Conservation (phyloP, 495 filamentous ascomycete species). For the Penicillium argentinense region DNA sequence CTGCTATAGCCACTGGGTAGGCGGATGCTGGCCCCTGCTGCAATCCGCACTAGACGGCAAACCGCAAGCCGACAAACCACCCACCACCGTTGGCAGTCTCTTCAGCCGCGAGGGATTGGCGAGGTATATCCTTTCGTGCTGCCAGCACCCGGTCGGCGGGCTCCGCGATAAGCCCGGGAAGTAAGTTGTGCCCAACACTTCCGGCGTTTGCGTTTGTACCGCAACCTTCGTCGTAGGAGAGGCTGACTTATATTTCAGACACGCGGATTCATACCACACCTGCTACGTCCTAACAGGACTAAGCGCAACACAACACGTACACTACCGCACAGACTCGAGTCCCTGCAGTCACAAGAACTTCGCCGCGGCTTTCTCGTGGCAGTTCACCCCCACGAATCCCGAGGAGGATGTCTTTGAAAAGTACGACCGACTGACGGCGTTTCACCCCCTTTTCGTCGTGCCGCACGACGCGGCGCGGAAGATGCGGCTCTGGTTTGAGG, state of each 20-base stretch:
- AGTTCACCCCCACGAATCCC: slow-evolving; percentile 46
- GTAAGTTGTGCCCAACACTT: slow-evolving; percentile 50
- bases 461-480: slow-evolving; percentile 66
- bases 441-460: slow-evolving; percentile 86
- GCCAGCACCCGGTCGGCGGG: slow-evolving; percentile 76
- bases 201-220: slow-evolving; percentile 4
- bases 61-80: slow-evolving; percentile 22
- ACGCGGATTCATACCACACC: slow-evolving; percentile 85
- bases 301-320: slow-evolving; percentile 75
- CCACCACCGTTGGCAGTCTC: slow-evolving; percentile 44
- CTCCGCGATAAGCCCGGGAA: slow-evolving; percentile 92
- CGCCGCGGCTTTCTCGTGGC: slow-evolving; percentile 65
- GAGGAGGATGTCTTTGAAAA: slow-evolving; percentile 50
- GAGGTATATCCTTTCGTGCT: slow-evolving; percentile 85
- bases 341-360: slow-evolving; percentile 34
- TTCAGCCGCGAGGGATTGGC: slow-evolving; percentile 84
- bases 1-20: slow-evolving; percentile 97
- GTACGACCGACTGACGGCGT: slow-evolving; percentile 47
- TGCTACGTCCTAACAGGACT: slow-evolving; percentile 88
- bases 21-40: slow-evolving; percentile 87
- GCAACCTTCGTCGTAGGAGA: too few species aligned
- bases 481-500: slow-evolving; percentile 63
- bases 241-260: slow-evolving; percentile 44
- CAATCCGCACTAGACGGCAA: slow-evolving; percentile 71
- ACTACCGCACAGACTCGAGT: slow-evolving; percentile 56